A percentile compares a stretch with the other conserved stretches of the same genome.
These are phyloP conservation scores for Chalciporus chontae DNA, from an alignment of 768 basidiomycete species.

Conservation along the genomic window DNA sequence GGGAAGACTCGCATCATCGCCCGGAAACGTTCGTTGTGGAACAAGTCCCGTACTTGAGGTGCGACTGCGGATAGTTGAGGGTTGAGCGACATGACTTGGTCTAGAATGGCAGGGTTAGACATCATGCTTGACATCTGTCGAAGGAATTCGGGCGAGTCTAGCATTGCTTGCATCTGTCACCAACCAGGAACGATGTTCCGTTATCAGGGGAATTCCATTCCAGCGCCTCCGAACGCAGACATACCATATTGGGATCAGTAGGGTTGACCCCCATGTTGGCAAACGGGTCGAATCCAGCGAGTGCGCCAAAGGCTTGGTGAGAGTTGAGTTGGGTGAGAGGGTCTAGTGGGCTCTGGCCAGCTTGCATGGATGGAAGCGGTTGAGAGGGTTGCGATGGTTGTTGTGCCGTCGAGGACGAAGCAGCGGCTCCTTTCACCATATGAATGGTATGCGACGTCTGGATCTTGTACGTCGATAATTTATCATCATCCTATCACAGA, in stretches of 20 bases:
- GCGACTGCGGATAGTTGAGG: slow-evolving; percentile 75
- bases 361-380: slow-evolving; percentile 33
- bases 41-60: slow-evolving; percentile 75
- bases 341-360: neutral
- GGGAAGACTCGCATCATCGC: slow-evolving; percentile 61
- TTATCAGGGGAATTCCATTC: neutral
- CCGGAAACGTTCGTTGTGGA: slow-evolving; percentile 73
- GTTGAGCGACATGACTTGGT: slow-evolving; percentile 79
- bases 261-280: slow-evolving; percentile 85
- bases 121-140: slow-evolving; percentile 86
- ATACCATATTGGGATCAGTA: slow-evolving; percentile 92
- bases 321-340: neutral
- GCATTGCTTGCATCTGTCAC: slow-evolving; percentile 72
- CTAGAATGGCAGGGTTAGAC: slow-evolving; percentile 84
- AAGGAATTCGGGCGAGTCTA: slow-evolving; percentile 80
- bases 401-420: slow-evolving; percentile 30
- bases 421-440: slow-evolving; percentile 84
- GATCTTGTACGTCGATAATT: neutral
- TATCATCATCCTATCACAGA: neutral
- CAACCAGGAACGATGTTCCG: neutral
- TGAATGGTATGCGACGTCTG: slow-evolving; percentile 57
- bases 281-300: slow-evolving; percentile 40
- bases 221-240: slow-evolving; percentile 13
- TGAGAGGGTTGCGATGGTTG: neutral
- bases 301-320: neutral